A percentile compares a stretch with the other conserved stretches of the same genome.
Evolutionary conservation across 2,329 filamentous ascomycete species (phyloP).

Genomic region (Colletotrichum godetiae): DNA sequence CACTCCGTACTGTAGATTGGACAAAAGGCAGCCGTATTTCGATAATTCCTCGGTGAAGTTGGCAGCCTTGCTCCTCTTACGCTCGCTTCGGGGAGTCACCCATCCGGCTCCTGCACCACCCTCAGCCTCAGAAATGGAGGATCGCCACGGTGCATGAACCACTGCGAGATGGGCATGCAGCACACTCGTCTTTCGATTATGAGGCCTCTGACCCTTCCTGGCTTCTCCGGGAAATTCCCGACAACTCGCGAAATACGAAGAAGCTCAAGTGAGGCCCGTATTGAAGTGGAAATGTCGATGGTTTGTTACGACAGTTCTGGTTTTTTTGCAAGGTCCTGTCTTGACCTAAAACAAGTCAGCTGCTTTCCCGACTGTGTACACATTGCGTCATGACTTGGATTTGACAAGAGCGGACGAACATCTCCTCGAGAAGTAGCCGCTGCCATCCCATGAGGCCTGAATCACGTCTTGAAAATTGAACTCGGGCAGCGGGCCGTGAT

Average conservation of each 20-base stretch:
- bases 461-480: constrained; percentile 24
- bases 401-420: constrained; percentile 28
- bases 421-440: not conserved
- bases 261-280: not conserved
- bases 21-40: not conserved
- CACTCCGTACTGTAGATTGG: constrained; percentile 1
- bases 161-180: constrained; percentile 22
- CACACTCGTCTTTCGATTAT: not conserved
- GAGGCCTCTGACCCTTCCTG: not conserved
- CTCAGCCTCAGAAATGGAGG: constrained; percentile 6
- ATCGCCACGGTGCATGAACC: constrained; percentile 32
- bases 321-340: not conserved
- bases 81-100: not conserved
- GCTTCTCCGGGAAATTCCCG: not conserved
- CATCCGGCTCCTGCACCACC: not conserved
- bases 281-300: not conserved
- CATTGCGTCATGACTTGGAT: constrained; percentile 29
- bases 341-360: constrained; percentile 18
- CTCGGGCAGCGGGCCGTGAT: constrained; percentile 18
- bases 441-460: constrained; percentile 33
- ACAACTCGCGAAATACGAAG: not conserved
- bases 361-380: constrained; percentile 16
- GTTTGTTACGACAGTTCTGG: not conserved
- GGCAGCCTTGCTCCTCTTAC: not conserved
- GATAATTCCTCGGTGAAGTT: not conserved